phyloP scores from a whole-genome alignment of 495 filamentous ascomycete genomes.

The Aspergillus mulundensis region DNA sequence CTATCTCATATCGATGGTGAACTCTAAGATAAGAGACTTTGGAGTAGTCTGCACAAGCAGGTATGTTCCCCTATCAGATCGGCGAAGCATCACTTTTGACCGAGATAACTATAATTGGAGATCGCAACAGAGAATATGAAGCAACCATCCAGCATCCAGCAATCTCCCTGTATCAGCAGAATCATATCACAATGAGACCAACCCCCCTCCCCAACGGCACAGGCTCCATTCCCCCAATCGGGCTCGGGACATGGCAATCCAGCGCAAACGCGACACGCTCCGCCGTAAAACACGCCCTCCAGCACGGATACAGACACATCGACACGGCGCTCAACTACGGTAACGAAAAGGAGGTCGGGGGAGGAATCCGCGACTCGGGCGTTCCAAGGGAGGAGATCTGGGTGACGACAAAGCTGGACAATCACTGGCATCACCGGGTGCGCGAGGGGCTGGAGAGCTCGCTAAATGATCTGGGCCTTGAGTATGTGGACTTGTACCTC shows the following conservation, averaged over 20 bases:
- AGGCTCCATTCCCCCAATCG: slow-evolving; percentile 2
- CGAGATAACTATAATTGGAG: too few species aligned
- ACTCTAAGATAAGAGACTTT: too few species aligned
- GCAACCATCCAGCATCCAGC: too few species aligned
- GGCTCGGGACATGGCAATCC: slow-evolving; percentile 9
- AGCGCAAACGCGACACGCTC: slow-evolving; percentile 3
- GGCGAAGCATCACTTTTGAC: too few species aligned
- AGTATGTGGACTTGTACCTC: slow-evolving; percentile 7
- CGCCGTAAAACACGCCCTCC: slow-evolving; percentile 7
- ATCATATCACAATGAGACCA: background rate
- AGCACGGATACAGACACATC: slow-evolving; percentile 8
- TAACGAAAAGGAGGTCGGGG: slow-evolving; percentile 6
- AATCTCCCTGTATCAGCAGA: background rate
- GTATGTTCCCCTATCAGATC: too few species aligned
- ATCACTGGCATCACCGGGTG: slow-evolving; percentile 7
- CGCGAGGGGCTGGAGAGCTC: background rate
- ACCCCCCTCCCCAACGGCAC: background rate
- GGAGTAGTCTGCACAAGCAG: too few species aligned
- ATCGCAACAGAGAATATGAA: too few species aligned
- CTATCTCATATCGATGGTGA: too few species aligned
- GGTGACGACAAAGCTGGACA: slow-evolving; percentile 6
- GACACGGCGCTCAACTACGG: slow-evolving; percentile 8
- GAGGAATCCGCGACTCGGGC: background rate
- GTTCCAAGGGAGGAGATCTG: slow-evolving; percentile 4
- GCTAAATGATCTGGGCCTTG: background rate